Evolutionary conservation across 2,329 filamentous ascomycete species (phyloP).

Genomic region (Neonectria sp.): DNA sequence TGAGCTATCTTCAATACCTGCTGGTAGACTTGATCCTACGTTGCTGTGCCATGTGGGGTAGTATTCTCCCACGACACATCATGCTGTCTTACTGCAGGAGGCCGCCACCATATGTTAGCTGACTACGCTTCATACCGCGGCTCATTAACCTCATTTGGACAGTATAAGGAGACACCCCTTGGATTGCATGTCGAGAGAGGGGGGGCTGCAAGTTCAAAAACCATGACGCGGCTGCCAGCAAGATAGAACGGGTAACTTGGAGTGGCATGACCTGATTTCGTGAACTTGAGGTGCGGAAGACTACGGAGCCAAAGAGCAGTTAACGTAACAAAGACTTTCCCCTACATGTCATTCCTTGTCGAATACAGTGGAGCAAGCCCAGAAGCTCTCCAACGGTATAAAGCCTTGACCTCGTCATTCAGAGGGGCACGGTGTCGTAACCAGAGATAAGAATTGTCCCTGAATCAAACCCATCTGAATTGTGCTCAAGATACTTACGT

Average conservation of each 20-base stretch:
- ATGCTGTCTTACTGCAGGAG: conserved; percentile 4
- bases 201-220: conserved; percentile 1
- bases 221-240: conserved; percentile 1
- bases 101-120: not conserved
- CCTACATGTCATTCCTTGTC: conserved; percentile 5
- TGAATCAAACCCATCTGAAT: conserved; percentile 3
- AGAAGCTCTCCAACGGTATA: conserved; percentile 4
- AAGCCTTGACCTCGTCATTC: conserved; percentile 5
- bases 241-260: conserved; percentile 5
- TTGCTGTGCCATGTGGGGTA: not conserved
- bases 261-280: conserved; percentile 2
- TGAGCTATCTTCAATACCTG: conserved; percentile 1
- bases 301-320: conserved; percentile 2
- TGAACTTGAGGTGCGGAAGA: not conserved
- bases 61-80: conserved; percentile 1
- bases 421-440: conserved; percentile 3
- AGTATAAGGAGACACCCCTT: conserved; percentile 6
- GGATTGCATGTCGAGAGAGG: not conserved
- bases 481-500: conserved; percentile 1
- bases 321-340: not conserved
- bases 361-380: conserved; percentile 3
- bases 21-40: conserved; percentile 1
- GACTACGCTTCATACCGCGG: not conserved
- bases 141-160: conserved; percentile 3
- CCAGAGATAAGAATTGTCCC: not conserved